phyloP scores from a whole-genome alignment of 352 stramenopile genomes.

The Paralagenidium karlingii region DNA sequence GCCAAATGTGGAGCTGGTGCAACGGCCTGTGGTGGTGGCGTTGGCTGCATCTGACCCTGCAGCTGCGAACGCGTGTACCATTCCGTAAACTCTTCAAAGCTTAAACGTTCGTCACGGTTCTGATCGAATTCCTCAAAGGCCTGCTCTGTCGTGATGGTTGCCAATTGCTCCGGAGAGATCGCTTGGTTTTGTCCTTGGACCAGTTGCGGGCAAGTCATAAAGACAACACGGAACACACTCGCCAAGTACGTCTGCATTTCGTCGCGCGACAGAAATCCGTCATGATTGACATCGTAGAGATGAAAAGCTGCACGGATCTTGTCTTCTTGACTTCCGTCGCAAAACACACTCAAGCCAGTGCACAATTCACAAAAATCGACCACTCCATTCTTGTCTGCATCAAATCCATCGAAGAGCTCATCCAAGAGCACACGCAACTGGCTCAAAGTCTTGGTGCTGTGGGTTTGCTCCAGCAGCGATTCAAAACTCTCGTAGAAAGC shows the following conservation, averaged over 20 bases:
- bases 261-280: slow-evolving; percentile 65
- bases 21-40: slow-evolving; percentile 5
- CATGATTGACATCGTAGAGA: slow-evolving; percentile 82
- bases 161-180: slow-evolving; percentile 61
- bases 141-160: slow-evolving; percentile 46
- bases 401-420: slow-evolving; percentile 64
- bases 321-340: slow-evolving; percentile 59
- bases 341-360: slow-evolving; percentile 74
- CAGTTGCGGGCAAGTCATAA: slow-evolving; percentile 39
- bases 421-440: slow-evolving; percentile 41
- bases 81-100: slow-evolving; percentile 9
- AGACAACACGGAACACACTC: slow-evolving; percentile 77
- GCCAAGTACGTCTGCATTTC: slow-evolving; percentile 83
- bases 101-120: slow-evolving; percentile 22
- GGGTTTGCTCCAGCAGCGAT: slow-evolving; percentile 29
- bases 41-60: slow-evolving; percentile 7
- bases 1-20: slow-evolving; percentile 5
- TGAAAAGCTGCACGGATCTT: slow-evolving; percentile 74
- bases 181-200: slow-evolving; percentile 20
- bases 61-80: slow-evolving; percentile 8
- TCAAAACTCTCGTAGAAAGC: slow-evolving; percentile 61
- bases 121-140: slow-evolving; percentile 45
- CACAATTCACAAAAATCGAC: slow-evolving; percentile 82
- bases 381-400: slow-evolving; percentile 56
- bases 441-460: slow-evolving; percentile 12